Evolutionary conservation across 305 asterid species (phyloP), one percentile per base, ranked within the genome.

Genomic region (Fraxinus baroniana): DNA sequence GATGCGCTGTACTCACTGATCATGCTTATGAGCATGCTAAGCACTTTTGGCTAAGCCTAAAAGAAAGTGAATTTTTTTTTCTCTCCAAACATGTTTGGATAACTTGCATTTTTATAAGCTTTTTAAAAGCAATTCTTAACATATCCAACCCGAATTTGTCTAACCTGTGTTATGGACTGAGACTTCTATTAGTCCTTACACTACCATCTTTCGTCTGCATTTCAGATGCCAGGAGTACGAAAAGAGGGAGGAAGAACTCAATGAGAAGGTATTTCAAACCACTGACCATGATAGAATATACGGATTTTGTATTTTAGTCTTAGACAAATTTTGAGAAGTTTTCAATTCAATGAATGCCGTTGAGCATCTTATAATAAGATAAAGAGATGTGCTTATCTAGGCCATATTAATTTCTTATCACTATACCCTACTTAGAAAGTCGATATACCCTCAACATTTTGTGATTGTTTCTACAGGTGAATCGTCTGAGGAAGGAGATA

Each of bases 151-250:
- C 1, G 74, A 66, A 66, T 66, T 66, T 66, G 74, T 28, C 37
- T 22, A 22, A 22, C 72, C 30, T 9, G 12, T 66, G 36, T 66
- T 26, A 72, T 72, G 24, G 46, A 15, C 13, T 22, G 13, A 46
- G 26, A 44, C 52, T 60, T 52, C 74, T 82, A 76, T 68, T 8
- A 13, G 36, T 72, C 64, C 70, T 85, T 24, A 71, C 35, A 12
- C 60, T 22, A 80, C 17, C 33, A 44, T 86, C 33, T 84, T 68
- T 68, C 60, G 84, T 64, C 44, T 83, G 80, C 85, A 70, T 77
- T 85, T 84, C 89, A 95, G 99, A 78, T 91, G 93, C 87, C 70
- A 84, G 89, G 93, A 92, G 76, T 88, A 64, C 81, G 94, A 89
- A 87, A 91, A 89, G 89, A 78, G 55, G 26, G 89, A 85, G 68